Base-by-base conservation (phyloP, 2,329 filamentous ascomycete species). In the Sarocladium kiliense region DNA sequence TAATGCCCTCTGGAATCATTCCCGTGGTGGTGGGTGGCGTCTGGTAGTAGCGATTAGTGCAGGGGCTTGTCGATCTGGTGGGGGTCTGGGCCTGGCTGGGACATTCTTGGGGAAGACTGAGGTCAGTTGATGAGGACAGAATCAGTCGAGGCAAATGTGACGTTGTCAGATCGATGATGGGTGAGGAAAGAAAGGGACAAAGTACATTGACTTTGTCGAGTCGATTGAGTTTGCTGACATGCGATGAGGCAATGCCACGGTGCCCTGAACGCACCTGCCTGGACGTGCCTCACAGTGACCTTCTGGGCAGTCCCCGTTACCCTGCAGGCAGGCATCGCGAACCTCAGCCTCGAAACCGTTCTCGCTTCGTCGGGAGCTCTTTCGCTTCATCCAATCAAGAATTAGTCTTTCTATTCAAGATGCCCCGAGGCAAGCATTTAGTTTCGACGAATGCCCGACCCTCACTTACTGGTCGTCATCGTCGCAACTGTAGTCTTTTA, bases 51-150 rank as follows among this genome's bases (percentile, higher is more conserved):
- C 36, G 36, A 6, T 47, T 47, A 47, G 44, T 47, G 44, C 44
- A 27, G 44, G 44, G 44, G 23, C 18, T n/a, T 47, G 44, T 23
- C 44, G 44, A 47, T 47, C 44, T 47, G 25, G 44, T 47, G 44
- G 44, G 44, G 44, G 30, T 9, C 7, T n/a, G 36, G 18, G 18
- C 36, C 36, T n/a, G 12, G 36, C 36, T 19, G 36, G 36, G 36
- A 39, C 36, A n/a, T n/a, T n/a, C 39, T 39, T 14, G 9, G 19
- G 39, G 9, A 10, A 18, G n/a, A 23, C 6, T 44, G 14, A 3
- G 7, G 9, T 4, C n/a, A 21, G 9, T 23, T 23, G 19, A 11
- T 44, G 12, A 9, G 12, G 36, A 39, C 18, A 39, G 36, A 39
- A n/a, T 6, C 11, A 34, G 30, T 34, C 30, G 30, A 14, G 9